Percentiles rank a stretch among this genome's conserved stretches.
Evolutionary conservation across 169 alveolate genomes (phyloP).

Genomic region (Besnoitia besnoiti): DNA sequence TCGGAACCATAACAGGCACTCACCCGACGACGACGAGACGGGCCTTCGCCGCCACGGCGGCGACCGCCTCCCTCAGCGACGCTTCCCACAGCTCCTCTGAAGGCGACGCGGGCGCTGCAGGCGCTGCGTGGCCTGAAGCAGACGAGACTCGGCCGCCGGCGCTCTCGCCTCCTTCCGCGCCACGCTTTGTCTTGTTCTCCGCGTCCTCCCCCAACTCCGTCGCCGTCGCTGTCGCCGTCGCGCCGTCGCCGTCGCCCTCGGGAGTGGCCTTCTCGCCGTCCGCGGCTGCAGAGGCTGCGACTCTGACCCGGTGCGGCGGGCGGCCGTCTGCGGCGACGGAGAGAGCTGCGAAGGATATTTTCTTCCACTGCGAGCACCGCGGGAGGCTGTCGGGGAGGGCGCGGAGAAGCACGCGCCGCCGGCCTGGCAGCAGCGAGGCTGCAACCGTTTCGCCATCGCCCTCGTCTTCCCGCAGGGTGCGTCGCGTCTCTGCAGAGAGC

Average conservation of each 20-base stretch:
- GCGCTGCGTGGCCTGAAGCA: too few relatives aligned
- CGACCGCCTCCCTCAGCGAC: background rate
- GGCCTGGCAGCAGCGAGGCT: background rate
- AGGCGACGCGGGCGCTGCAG: too few relatives aligned
- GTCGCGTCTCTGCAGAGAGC: background rate
- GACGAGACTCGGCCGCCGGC: too few relatives aligned
- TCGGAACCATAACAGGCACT: too few relatives aligned
- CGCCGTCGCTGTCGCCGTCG: too few relatives aligned
- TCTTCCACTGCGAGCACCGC: background rate
- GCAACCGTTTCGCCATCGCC: background rate
- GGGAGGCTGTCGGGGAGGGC: background rate
- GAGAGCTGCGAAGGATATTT: background rate
- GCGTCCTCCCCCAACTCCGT: too few relatives aligned
- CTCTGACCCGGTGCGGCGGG: background rate
- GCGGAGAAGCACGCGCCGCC: background rate
- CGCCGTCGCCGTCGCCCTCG: too few relatives aligned
- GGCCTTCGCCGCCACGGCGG: background rate
- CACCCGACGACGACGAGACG: slow-evolving; percentile 16
- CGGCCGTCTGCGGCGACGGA: background rate
- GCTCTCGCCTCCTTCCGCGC: too few relatives aligned
- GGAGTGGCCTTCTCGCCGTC: too few relatives aligned
- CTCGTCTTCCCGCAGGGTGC: background rate
- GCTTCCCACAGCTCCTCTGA: too few relatives aligned
- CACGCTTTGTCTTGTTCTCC: too few relatives aligned
- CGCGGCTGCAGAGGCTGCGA: too few relatives aligned